Conservation (phyloP, 768 basidiomycete species). For the Collybia sp. region DNA sequence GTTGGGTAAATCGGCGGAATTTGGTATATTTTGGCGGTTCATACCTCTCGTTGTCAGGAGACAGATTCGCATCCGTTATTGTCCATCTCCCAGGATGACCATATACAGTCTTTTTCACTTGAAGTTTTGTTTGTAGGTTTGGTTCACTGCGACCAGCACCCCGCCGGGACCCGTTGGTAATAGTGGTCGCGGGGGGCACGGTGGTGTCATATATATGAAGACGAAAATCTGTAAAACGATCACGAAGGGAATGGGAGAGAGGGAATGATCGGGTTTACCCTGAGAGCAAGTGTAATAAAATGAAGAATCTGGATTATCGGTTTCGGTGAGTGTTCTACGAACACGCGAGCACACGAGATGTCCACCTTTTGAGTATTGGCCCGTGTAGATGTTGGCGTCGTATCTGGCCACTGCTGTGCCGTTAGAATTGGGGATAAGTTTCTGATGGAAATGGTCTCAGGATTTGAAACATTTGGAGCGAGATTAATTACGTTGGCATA, state of each 20-base stretch:
- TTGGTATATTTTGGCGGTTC: background rate
- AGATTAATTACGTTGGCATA: conserved; percentile 41
- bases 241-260: background rate
- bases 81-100: conserved; percentile 85
- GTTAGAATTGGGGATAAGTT: conserved; percentile 71
- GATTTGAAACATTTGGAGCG: background rate
- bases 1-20: background rate
- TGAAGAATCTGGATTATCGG: conserved; percentile 55
- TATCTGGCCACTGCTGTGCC: conserved; percentile 79
- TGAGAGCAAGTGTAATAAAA: conserved; percentile 94
- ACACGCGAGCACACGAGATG: conserved; percentile 1
- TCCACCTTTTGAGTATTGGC: conserved; percentile 77
- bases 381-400: conserved; percentile 74
- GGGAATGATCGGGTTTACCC: conserved; percentile 37
- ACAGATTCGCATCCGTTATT: conserved; percentile 91
- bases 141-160: conserved; percentile 9
- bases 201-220: conserved; percentile 85
- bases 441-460: conserved; percentile 31
- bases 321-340: conserved; percentile 1
- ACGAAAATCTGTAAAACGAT: conserved; percentile 59
- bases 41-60: conserved; percentile 82
- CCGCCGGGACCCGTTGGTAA: conserved; percentile 10
- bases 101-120: conserved; percentile 58
- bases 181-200: conserved; percentile 29
- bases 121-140: conserved; percentile 38